These are phyloP conservation scores for Mycena metata DNA, from an alignment of 768 basidiomycete species.

Conservation along the genomic window DNA sequence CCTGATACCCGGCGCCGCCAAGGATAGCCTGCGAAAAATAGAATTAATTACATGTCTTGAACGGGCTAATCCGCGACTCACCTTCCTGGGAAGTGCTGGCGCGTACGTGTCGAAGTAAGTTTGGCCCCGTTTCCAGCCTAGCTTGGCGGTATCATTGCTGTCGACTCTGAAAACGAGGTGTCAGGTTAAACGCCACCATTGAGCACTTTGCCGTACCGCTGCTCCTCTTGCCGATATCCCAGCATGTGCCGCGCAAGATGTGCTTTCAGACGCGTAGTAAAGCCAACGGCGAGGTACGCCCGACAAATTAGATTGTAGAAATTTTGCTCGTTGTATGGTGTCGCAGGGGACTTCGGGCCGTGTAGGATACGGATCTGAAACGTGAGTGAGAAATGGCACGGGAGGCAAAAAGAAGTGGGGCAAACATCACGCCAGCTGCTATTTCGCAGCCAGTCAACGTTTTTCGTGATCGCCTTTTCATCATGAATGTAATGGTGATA, in stretches of 20 bases:
- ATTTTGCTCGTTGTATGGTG: conserved; percentile 39
- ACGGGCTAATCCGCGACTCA: background rate
- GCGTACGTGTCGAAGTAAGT: conserved; percentile 13
- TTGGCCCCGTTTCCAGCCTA: background rate
- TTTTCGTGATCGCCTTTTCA: conserved; percentile 29
- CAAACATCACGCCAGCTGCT: conserved; percentile 45
- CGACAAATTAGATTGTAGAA: conserved; percentile 32
- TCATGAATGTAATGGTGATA: conserved; percentile 48
- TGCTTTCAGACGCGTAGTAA: conserved; percentile 38
- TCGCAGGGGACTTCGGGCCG: background rate
- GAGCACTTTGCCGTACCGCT: background rate
- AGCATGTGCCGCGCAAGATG: conserved; percentile 43
- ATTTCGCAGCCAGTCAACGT: conserved; percentile 47
- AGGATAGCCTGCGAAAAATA: background rate
- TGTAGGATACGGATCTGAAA: no score
- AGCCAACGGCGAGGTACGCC: conserved; percentile 33
- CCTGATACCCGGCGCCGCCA: background rate
- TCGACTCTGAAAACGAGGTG: background rate
- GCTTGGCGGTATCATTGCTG: background rate
- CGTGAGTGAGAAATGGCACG: no score
- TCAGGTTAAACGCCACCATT: no score
- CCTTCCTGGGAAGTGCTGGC: conserved; percentile 7
- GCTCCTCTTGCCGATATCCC: conserved; percentile 30
- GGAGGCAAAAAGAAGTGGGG: no score
- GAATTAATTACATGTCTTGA: background rate